Conservation (phyloP, 352 stramenopile species). For the Pythium rishiriense region DNA sequence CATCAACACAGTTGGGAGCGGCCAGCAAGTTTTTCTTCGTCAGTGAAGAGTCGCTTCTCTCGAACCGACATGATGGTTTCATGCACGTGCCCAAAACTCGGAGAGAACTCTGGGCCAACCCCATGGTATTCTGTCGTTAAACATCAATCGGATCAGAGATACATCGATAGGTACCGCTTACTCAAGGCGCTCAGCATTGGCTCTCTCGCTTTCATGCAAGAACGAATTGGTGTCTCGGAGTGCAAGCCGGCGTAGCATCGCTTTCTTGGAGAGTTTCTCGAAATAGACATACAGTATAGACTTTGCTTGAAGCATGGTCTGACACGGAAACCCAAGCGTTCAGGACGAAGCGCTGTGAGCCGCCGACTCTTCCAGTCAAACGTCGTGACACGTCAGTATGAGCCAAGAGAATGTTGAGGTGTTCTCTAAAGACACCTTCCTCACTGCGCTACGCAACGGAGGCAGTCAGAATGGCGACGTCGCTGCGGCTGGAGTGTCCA, state of each 20-base stretch:
- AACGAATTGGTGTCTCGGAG: neutral
- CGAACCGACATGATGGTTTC: too few species aligned
- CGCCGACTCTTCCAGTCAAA: slow-evolving; percentile 9
- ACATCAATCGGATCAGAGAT: too few species aligned
- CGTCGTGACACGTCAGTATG: slow-evolving; percentile 27
- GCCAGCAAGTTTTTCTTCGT: neutral
- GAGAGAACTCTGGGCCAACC: too few species aligned
- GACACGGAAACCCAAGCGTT: neutral
- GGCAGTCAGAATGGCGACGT: slow-evolving; percentile 21
- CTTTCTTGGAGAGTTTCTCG: neutral
- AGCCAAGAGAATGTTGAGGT: slow-evolving; percentile 57
- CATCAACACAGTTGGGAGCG: neutral
- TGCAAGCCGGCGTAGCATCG: neutral
- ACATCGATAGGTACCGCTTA: too few species aligned
- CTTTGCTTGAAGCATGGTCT: neutral
- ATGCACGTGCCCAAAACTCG: too few species aligned
- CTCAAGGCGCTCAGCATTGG: neutral
- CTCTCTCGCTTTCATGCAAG: too few species aligned
- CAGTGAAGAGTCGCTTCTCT: too few species aligned
- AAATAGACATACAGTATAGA: too few species aligned
- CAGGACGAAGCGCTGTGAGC: neutral
- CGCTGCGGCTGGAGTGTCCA: neutral
- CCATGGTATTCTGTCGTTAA: too few species aligned
- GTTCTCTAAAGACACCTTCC: slow-evolving; percentile 82
- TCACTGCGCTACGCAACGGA: slow-evolving; percentile 66